These are phyloP conservation scores for Lactarius psammicola DNA, from an alignment of 768 basidiomycete species.

Conservation along the genomic window DNA sequence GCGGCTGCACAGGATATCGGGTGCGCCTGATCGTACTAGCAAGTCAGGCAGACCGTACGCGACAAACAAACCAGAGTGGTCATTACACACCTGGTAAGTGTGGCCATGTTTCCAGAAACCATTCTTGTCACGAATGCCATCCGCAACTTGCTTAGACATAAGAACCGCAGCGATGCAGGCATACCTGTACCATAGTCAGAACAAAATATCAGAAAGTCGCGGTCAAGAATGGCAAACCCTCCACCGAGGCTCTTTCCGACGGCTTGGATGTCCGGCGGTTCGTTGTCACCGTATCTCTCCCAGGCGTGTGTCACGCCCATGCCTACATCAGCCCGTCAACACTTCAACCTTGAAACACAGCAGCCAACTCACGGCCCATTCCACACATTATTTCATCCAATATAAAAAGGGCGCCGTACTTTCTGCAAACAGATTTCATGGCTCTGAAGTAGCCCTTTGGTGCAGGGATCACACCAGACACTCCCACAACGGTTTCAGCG, in stretches of 20 bases:
- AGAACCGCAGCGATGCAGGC: constrained; percentile 80
- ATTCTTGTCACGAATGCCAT: constrained; percentile 62
- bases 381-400: constrained; percentile 93
- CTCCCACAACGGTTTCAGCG: constrained; percentile 86
- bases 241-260: constrained; percentile 89
- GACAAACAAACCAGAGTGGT: neutral
- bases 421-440: constrained; percentile 80
- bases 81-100: constrained; percentile 64
- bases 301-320: constrained; percentile 88
- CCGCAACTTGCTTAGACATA: constrained; percentile 66
- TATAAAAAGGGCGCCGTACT: constrained; percentile 70
- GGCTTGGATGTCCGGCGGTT: constrained; percentile 80
- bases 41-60: neutral
- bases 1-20: constrained; percentile 79
- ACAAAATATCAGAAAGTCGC: neutral
- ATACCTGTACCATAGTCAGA: constrained; percentile 48
- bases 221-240: constrained; percentile 50
- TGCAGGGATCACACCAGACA: constrained; percentile 70
- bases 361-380: constrained; percentile 68
- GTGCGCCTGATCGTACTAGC: constrained; percentile 55
- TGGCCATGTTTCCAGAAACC: constrained; percentile 84
- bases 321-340: constrained; percentile 44
- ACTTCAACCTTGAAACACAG: neutral
- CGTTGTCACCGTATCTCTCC: constrained; percentile 79
- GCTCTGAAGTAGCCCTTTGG: constrained; percentile 85